phyloP scores from a whole-genome alignment of 2,329 filamentous ascomycete species.

The Cladosporium phlei region DNA sequence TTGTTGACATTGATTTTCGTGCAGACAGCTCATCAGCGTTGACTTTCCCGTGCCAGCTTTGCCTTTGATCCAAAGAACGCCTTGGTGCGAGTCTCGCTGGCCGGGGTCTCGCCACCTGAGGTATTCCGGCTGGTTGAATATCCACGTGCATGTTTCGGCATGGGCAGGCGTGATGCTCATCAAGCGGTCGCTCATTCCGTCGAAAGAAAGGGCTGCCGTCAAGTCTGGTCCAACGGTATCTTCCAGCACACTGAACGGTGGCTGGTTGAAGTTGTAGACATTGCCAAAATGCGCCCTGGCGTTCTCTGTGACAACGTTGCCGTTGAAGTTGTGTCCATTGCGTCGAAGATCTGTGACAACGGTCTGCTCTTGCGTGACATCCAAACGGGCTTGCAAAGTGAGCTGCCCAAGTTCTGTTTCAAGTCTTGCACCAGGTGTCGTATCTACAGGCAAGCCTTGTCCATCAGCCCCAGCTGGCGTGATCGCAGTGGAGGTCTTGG shows the following conservation, averaged over 20 bases:
- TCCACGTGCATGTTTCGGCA: slow-evolving; percentile 3
- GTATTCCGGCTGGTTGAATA: slow-evolving; percentile 1
- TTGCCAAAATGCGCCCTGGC: neutral
- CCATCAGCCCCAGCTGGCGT: no score
- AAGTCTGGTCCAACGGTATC: neutral
- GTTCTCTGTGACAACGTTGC: neutral
- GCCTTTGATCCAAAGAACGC: slow-evolving; percentile 19
- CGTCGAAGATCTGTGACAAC: no score
- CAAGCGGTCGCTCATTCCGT: neutral
- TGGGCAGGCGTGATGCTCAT: neutral
- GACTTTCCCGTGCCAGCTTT: slow-evolving; percentile 19
- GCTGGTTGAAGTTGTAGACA: neutral
- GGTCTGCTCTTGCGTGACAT: no score
- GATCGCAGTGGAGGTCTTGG: no score
- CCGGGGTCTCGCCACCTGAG: neutral
- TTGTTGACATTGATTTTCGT: neutral
- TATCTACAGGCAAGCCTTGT: no score
- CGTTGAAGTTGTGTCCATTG: no score
- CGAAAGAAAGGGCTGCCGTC: neutral
- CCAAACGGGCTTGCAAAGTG: no score
- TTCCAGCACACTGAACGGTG: neutral
- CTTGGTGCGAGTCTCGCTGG: neutral
- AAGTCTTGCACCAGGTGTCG: no score
- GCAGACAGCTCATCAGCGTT: slow-evolving; percentile 15
- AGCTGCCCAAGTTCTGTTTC: no score